Evolutionary conservation across 371 early-diverging fungal genomes (phyloP).

Genomic region (Mucor sp.): DNA sequence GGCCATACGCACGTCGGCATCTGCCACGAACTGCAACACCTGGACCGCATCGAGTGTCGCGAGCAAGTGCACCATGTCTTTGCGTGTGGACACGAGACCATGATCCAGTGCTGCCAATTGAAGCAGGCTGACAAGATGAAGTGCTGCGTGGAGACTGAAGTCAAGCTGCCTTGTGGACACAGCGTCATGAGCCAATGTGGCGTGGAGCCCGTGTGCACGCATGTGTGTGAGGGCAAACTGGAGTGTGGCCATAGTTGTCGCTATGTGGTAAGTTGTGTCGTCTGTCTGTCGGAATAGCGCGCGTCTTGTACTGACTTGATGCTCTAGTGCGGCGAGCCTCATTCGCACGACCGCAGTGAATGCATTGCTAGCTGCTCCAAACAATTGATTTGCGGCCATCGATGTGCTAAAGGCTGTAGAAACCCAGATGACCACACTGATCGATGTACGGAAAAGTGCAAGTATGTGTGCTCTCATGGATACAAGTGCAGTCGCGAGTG

Average conservation of each 20-base stretch:
- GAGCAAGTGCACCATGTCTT: not conserved
- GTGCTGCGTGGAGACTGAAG: slow-evolving; percentile 5
- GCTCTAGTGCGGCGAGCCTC: slow-evolving; percentile 35
- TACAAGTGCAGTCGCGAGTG: slow-evolving; percentile 44
- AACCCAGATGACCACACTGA: slow-evolving; percentile 49
- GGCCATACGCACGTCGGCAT: slow-evolving; percentile 20
- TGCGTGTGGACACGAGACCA: slow-evolving; percentile 3
- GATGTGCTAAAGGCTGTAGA: slow-evolving; percentile 49
- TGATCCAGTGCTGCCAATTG: slow-evolving; percentile 12
- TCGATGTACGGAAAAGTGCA: slow-evolving; percentile 42
- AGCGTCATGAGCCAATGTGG: slow-evolving; percentile 6
- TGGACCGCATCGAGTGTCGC: not conserved
- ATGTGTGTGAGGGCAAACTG: slow-evolving; percentile 2
- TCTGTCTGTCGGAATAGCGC: no score
- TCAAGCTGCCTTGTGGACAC: slow-evolving; percentile 35
- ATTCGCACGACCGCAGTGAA: slow-evolving; percentile 32
- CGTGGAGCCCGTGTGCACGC: slow-evolving; percentile 6
- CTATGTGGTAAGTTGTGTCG: slow-evolving; percentile 17
- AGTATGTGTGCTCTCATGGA: slow-evolving; percentile 45
- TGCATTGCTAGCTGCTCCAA: slow-evolving; percentile 45
- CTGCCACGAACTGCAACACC: not conserved
- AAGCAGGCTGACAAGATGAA: not conserved
- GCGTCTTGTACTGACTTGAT: no score
- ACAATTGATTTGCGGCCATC: slow-evolving; percentile 52
- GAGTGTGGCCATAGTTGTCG: slow-evolving; percentile 24